phyloP scores from a whole-genome alignment of 2,329 filamentous ascomycete genomes.

The Basipetospora chlamydospora region DNA sequence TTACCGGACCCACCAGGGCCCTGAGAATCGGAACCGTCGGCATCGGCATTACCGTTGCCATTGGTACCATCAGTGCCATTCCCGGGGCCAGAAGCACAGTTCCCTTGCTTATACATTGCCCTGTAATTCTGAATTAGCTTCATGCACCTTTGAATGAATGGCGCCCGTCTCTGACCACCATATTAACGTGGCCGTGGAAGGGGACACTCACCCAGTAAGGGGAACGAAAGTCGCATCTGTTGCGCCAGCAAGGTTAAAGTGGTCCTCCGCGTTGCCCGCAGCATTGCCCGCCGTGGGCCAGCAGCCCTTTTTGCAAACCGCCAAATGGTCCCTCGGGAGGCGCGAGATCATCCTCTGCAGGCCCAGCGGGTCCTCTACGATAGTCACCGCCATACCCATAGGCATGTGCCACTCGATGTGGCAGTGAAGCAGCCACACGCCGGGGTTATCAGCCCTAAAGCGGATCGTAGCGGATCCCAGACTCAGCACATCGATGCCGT shows the following conservation, averaged over 20 bases:
- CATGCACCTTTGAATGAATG: too few species aligned
- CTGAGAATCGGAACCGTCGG: too few species aligned
- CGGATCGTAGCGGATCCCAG: slow-evolving; percentile 33
- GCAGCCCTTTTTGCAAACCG: slow-evolving; percentile 18
- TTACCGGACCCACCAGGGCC: too few species aligned
- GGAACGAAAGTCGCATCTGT: slow-evolving; percentile 11
- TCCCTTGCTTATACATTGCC: too few species aligned
- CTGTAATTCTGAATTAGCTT: too few species aligned
- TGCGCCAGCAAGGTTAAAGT: slow-evolving; percentile 27
- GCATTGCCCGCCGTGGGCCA: slow-evolving; percentile 38
- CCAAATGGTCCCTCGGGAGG: slow-evolving; percentile 26
- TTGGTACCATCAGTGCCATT: too few species aligned
- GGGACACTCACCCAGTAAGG: neutral
- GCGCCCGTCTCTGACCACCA: too few species aligned
- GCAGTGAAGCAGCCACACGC: slow-evolving; percentile 31
- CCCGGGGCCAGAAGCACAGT: too few species aligned
- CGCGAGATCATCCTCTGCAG: slow-evolving; percentile 35
- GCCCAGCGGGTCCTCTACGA: slow-evolving; percentile 19
- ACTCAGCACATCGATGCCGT: slow-evolving; percentile 32
- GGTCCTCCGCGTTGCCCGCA: slow-evolving; percentile 38
- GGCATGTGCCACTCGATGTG: slow-evolving; percentile 44
- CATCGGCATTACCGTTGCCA: too few species aligned
- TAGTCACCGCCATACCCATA: slow-evolving; percentile 28
- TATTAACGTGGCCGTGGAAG: too few species aligned
- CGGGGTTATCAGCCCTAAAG: slow-evolving; percentile 28